Base-by-base conservation (phyloP, 371 early-diverging fungal species). In the Circinella umbellata region DNA sequence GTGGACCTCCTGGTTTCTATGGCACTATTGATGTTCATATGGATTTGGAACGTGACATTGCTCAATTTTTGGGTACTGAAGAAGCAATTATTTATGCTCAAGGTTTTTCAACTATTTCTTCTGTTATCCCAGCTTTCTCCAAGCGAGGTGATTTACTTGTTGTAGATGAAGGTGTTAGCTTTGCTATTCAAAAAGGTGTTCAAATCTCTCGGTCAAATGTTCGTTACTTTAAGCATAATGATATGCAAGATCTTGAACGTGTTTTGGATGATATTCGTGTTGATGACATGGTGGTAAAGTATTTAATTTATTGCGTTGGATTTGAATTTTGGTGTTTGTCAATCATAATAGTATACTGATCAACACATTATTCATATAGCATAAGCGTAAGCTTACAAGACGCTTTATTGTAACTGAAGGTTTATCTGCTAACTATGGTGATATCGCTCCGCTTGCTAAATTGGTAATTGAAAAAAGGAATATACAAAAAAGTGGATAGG, bases 1-100 rank as follows among this genome's bases (percentile, higher is more conserved):
- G 99, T 78, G 98, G 96, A 14, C 99, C 99, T 7, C 94, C 98
- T 7, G 99, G 99, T n/a, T 99, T 99, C 80, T 99, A 99, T 81
- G 99, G 99, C 67, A 99, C 99, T 15, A 82, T 85, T 75, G 99
- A 99, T 81, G 94, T 99, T 13, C 99, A 99, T 76, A 91, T 98
- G 87, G 91, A 97, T 61, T 86, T 99, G 53, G 99, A 99, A 82
- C 88, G 89, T 65, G 90, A 92, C 55, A 80, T 99, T 67, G 95
- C 98, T 4, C 80, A 86, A 10, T 95, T 97, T 70, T 78, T 99
- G 49, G 97, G 97, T 4, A 91, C 92, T 51, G 96, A 97, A 62
- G 88, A 87, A 20, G 91, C 98, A n/a, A 98, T 99, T 67, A 91
- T 99, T 63, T 99, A 99, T 82, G 94, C 99, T 37, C 99, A 99